Evolutionary conservation across 108 stramenopile genomes (phyloP).

Genomic region (Bacterosira constricta): DNA sequence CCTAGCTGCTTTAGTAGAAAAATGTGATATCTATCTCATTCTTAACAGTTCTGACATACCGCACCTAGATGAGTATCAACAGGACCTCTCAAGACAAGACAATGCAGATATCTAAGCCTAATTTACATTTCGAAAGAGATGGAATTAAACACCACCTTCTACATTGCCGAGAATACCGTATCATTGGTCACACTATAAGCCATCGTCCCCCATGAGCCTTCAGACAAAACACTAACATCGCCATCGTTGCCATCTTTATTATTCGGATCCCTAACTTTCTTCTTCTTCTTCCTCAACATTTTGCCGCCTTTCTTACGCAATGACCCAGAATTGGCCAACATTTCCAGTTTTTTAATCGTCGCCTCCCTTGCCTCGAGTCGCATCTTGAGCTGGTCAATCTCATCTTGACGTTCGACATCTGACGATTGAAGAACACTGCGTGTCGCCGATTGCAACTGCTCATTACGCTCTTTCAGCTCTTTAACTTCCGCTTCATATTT

Average conservation of each 20-base stretch:
- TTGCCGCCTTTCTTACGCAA: background rate
- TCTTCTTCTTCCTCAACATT: background rate
- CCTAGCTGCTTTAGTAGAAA: too few relatives aligned
- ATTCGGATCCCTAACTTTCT: background rate
- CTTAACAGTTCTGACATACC: too few relatives aligned
- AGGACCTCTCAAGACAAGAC: too few relatives aligned
- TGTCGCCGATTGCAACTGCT: conserved; percentile 43
- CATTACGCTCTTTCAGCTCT: conserved; percentile 31
- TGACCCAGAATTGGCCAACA: background rate
- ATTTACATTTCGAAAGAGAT: background rate
- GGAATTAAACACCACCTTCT: background rate
- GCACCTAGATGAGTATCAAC: too few relatives aligned
- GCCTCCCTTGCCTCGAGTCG: conserved; percentile 47
- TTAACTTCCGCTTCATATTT: conserved; percentile 25
- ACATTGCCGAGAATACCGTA: background rate
- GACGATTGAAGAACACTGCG: conserved; percentile 43
- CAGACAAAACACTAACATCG: background rate
- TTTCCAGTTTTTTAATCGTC: conserved; percentile 32
- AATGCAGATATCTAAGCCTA: too few relatives aligned
- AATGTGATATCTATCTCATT: too few relatives aligned
- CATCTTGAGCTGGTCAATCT: conserved; percentile 46
- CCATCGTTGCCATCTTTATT: background rate
- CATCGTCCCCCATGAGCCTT: too few relatives aligned
- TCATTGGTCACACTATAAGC: background rate
- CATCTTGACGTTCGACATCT: conserved; percentile 35